Evolutionary conservation across 75 land plant genomes (phyloP).

Genomic region (Sequoia sempervirens): DNA sequence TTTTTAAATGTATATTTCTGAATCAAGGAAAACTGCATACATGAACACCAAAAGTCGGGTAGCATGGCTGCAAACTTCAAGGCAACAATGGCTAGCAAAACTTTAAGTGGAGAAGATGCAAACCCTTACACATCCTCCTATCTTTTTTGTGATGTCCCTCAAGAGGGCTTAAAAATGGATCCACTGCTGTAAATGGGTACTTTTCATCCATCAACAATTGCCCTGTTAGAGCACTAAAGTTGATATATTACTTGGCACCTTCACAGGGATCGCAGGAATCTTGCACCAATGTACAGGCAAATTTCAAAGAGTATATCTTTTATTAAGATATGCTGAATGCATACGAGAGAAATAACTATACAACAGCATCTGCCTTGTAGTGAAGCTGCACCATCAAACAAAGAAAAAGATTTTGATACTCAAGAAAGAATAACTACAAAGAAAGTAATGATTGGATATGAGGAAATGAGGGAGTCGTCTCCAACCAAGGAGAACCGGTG

Average conservation of each 20-base stretch:
- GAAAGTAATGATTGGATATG: background rate
- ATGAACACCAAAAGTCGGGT: background rate
- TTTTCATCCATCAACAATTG: background rate
- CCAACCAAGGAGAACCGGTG: background rate
- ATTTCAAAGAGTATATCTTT: background rate
- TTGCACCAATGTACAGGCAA: background rate
- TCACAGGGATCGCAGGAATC: background rate
- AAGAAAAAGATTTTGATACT: background rate
- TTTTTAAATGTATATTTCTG: background rate
- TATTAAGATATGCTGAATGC: background rate
- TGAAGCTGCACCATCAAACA: background rate
- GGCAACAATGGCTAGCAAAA: background rate
- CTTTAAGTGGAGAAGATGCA: background rate
- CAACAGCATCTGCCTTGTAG: background rate
- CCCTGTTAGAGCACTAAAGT: background rate
- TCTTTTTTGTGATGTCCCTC: background rate
- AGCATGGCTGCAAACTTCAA: background rate
- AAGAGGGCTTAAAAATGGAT: background rate
- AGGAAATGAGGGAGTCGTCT: background rate
- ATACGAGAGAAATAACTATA: background rate
- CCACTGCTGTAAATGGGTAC: background rate
- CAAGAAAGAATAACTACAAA: background rate
- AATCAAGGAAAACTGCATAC: background rate
- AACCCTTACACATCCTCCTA: background rate
- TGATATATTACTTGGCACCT: background rate